Evolutionary conservation across 2,329 filamentous ascomycete genomes (phyloP), one percentile per base, ranked within the genome.

Genomic region (Cryphonectria nitschkei): DNA sequence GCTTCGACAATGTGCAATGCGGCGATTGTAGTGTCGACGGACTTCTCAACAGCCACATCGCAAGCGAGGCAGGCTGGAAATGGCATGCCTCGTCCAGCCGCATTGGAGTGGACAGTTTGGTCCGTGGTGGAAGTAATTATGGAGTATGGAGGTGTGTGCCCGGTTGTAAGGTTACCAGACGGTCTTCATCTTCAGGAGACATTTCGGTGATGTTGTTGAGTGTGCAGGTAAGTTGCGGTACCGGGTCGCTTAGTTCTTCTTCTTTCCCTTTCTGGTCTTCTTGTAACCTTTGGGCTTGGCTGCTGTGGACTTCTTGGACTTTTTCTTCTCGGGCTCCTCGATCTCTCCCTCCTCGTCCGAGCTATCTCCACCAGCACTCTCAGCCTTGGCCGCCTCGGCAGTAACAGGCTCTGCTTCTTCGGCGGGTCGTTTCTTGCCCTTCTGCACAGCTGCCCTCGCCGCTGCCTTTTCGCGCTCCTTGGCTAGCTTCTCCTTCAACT

Each of bases 401-500:
- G 64, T 46, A 32, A 43, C 54, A 39, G 66, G 2, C 72, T 73
- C 66, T 2, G 69, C 46, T n/a, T 74, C 75, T 41, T 77, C 76
- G 3, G 76, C 74, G 62, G 79, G 78, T 11, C 78, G 77, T 70
- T 81, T 81, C 75, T 83, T 86, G 26, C 65, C 58, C 52, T 66
- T 68, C 37, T 67, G 68, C 46, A 58, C 66, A 62, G 62, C 66
- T 3, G 72, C 72, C 65, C 66, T 68, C 66, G 86, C 78, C 3
- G 86, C 79, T 11, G 85, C 85, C 77, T 85, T 87, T 56, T 85
- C 85, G 11, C 83, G 82, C 79, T 88, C 87, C 74, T 85, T 87
- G 2, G 86, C 85, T 73, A 89, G 85, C 78, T 87, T 85, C 74
- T 88, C 86, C 4, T 83, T 83, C 46, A 89, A 79, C 76, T 85